Percentiles rank a stretch among this genome's conserved stretches.
These are phyloP conservation scores for Penicillium subrubescens DNA, from an alignment of 495 filamentous ascomycete species.

Conservation along the genomic window DNA sequence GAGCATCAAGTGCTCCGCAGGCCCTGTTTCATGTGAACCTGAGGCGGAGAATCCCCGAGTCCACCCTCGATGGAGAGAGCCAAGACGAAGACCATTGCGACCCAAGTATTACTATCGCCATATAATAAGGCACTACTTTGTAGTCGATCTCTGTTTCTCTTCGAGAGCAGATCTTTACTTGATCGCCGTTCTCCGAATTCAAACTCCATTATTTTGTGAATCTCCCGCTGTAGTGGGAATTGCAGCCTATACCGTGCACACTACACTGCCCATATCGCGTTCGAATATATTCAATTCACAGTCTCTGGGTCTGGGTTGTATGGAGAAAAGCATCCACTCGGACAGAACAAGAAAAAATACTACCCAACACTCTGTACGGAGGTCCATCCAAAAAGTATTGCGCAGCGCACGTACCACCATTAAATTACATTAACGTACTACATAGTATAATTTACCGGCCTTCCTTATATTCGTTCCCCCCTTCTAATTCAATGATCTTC, in stretches of 20 bases:
- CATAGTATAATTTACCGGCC: too few species aligned
- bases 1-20: neutral
- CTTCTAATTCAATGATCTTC: too few species aligned
- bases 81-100: neutral
- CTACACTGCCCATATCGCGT: neutral
- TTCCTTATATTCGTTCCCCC: too few species aligned
- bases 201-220: conserved; percentile 13
- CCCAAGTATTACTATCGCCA: neutral
- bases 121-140: neutral
- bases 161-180: conserved; percentile 8
- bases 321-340: neutral
- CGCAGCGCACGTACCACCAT: too few species aligned
- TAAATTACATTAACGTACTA: too few species aligned
- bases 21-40: neutral
- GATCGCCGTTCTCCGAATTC: conserved; percentile 2
- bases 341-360: neutral
- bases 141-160: neutral
- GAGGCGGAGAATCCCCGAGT: conserved; percentile 11
- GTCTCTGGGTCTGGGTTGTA: too few species aligned
- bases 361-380: too few species aligned
- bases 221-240: conserved; percentile 18
- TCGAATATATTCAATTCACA: neutral
- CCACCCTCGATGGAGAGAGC: neutral
- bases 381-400: too few species aligned
- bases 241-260: neutral